Evolutionary conservation across 176 grass and related monocot genomes (phyloP), one percentile per base, ranked within the genome.

Genomic region (Typha latifolia): DNA sequence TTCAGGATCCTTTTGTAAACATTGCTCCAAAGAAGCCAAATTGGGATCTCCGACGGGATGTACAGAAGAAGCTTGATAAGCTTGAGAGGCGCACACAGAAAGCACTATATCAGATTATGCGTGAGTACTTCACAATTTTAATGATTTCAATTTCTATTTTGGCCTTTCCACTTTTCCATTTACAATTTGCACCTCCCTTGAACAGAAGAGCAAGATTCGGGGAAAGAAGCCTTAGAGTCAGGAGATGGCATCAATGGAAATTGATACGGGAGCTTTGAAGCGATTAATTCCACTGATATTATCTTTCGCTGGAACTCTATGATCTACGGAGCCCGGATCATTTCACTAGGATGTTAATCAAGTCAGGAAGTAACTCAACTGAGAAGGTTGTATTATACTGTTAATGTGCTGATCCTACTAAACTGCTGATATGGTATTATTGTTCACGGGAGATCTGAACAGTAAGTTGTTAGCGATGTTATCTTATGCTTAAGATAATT

Each of bases 21-120:
- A 96, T 96, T 53, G 91, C 91, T 16, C 91, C 92, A 80, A 96
- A 96, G 82, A 96, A 96, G 77, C 92, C 92, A 14, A 96, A 96
- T 62, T 96, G 88, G 88, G 92, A 96, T 67, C 78, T 96, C 63
- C 81, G 90, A 59, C 78, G 92, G 48, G 84, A 91, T 29, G 88
- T 96, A 47, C 92, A 91, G 69, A 91, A 96, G 82, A 91, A 76
- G 70, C 82, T 82, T 6, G 92, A 96, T 65, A 96, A 96, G 70
- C 78, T 96, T 16, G 92, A 91, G 72, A 96, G 75, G 74, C 88
- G 92, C 62, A 96, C 92, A 3, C 92, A 96, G 68, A 96, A 96
- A 80, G 80, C 88, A 48, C 69, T 96, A 79, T 84, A 80, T 24
- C 75, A 91, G 63, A 84, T 91, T 62, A 81, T 83, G 78, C 76